Evolutionary conservation across 2,329 filamentous ascomycete species (phyloP).

Genomic region (Gaeumannomyces tritici): DNA sequence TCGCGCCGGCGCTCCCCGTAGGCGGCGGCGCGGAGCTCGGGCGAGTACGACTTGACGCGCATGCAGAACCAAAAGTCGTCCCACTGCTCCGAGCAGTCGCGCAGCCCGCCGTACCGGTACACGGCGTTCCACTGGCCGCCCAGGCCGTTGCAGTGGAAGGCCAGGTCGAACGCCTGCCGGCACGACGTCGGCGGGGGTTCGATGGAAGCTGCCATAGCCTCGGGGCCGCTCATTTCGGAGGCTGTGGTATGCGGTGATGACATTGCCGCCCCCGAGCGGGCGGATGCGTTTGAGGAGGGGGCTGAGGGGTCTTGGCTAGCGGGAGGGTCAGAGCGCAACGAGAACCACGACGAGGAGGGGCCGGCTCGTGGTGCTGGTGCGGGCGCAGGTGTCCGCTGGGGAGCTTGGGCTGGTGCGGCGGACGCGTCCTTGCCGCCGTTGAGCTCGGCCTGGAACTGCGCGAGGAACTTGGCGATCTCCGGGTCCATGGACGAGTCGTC

Average conservation of each 20-base stretch:
- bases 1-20: conserved; percentile 60
- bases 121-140: conserved; percentile 87
- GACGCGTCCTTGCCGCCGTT: conserved; percentile 5
- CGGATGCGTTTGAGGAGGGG: conserved; percentile 9
- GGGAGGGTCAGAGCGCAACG: conserved; percentile 8
- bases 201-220: conserved; percentile 53
- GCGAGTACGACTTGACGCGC: conserved; percentile 59
- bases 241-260: neutral
- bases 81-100: conserved; percentile 77
- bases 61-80: conserved; percentile 97
- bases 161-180: conserved; percentile 79
- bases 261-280: neutral
- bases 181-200: conserved; percentile 82
- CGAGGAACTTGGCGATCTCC: conserved; percentile 45
- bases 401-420: neutral
- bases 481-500: conserved; percentile 26
- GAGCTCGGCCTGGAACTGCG: conserved; percentile 30
- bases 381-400: conserved; percentile 14
- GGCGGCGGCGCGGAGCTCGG: conserved; percentile 47
- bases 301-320: conserved; percentile 16
- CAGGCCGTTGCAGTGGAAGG: conserved; percentile 87
- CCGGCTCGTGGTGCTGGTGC: conserved; percentile 7
- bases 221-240: conserved; percentile 14
- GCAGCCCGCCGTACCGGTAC: conserved; percentile 74
- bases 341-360: conserved; percentile 17